Base-by-base conservation (phyloP, 768 basidiomycete species). In the Collybia nuda region DNA sequence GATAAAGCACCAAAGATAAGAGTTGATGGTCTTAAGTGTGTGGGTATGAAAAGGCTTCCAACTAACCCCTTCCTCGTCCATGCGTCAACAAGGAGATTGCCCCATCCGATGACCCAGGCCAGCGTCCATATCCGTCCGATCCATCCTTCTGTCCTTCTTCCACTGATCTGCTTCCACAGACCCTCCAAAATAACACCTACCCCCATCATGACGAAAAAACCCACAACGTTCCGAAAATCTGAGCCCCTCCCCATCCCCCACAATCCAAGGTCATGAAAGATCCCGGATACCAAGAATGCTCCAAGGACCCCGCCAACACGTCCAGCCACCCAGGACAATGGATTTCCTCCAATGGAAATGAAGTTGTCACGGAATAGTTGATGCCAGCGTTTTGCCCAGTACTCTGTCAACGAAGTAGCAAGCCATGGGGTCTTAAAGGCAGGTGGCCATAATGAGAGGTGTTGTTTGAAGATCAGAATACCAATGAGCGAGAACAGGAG, bases 351-450 rank as follows among this genome's bases (percentile, higher is more conserved):
- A n/a, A 81, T 53, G 11, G 61, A 64, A 37, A 85, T 64, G 56
- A 88, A 87, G 32, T 64, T 58, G 39, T 82, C 76, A 8, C 85
- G 76, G 58, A 86, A 84, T 5, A 81, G 52, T 56, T 87, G 85
- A 56, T 89, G 87, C 87, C 88, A 89, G n/a, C 77, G 67, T 48
- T 53, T 62, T 3, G 76, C 70, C 88, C 87, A 89, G 50, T 85
- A 80, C 19, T 82, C 76, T 32, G 68, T 62, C n/a, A 89, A 64
- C 3, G 84, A 86, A 2, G 79, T 80, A 0, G 81, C 62, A 8
- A 61, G 37, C 77, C 79, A 88, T 3, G 87, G 87, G 5, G 66
- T 44, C 47, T 79, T 68, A 62, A 86, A 86, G 19, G 82, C 51
- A 1, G 84, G 86, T 0, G 86, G 87, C 84, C 85, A 88, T 44